Evolutionary conservation across 2,329 filamentous ascomycete species (phyloP).

Genomic region (Clarireedia monteithiana): DNA sequence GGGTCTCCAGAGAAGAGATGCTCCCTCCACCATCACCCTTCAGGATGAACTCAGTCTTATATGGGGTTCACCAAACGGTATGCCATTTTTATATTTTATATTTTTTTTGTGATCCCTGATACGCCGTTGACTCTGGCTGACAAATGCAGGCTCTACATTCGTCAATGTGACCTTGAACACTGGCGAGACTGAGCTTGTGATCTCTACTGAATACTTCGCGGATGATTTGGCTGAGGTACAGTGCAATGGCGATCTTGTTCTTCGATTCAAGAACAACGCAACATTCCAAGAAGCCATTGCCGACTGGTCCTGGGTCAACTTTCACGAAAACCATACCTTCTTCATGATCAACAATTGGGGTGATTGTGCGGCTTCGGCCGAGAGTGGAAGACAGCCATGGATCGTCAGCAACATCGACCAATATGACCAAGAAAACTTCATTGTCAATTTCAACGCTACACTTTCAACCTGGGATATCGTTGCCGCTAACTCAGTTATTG

Average conservation of each 20-base stretch:
- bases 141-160: conserved; percentile 1
- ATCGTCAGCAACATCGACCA: conserved; percentile 1
- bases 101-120: too few species aligned
- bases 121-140: not conserved
- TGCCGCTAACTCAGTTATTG: not conserved
- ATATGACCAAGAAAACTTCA: conserved; percentile 8
- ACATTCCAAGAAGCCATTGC: conserved; percentile 6
- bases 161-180: conserved; percentile 10
- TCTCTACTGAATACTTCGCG: conserved; percentile 6
- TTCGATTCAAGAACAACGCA: conserved; percentile 3
- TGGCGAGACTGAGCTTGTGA: conserved; percentile 4
- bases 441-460: conserved; percentile 9
- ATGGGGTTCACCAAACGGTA: conserved; percentile 5
- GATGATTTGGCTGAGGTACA: conserved; percentile 1
- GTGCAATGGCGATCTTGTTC: not conserved
- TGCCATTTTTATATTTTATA: too few species aligned
- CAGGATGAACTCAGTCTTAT: conserved; percentile 6
- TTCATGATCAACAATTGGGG: conserved; percentile 9
- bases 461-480: conserved; percentile 6
- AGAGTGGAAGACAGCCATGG: conserved; percentile 9
- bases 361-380: not conserved
- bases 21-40: conserved; percentile 1
- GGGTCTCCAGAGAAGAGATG: conserved; percentile 6
- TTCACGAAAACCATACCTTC: conserved; percentile 6
- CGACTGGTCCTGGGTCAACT: conserved; percentile 10